Percentiles rank a stretch among this genome's conserved stretches.
Evolutionary conservation across 495 filamentous ascomycete species (phyloP).

Genomic region (Aspergillus taichungensis): DNA sequence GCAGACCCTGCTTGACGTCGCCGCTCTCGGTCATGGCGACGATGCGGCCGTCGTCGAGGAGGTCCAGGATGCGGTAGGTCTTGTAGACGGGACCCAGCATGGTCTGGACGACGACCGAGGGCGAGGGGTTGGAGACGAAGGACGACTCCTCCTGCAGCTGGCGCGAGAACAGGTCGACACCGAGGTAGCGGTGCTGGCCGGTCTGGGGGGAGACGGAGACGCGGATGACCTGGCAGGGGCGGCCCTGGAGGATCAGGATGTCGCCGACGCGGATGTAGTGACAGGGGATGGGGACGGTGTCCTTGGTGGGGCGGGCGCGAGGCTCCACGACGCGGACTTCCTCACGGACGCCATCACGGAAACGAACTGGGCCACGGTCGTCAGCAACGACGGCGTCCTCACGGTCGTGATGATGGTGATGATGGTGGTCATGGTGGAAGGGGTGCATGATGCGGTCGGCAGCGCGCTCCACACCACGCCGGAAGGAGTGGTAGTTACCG

Average conservation of each 20-base stretch:
- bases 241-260: slow-evolving; percentile 97
- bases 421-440: slow-evolving; percentile 39
- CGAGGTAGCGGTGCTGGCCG: slow-evolving; percentile 98
- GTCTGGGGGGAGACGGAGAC: slow-evolving; percentile 98
- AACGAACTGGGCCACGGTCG: slow-evolving; percentile 30
- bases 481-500: slow-evolving; percentile 92
- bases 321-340: slow-evolving; percentile 47
- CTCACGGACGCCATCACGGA: slow-evolving; percentile 35
- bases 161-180: slow-evolving; percentile 99
- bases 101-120: slow-evolving; percentile 96
- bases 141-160: slow-evolving; percentile 98
- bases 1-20: slow-evolving; percentile 94
- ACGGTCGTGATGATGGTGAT: slow-evolving; percentile 19
- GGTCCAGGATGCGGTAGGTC: slow-evolving; percentile 98
- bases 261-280: slow-evolving; percentile 99
- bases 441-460: slow-evolving; percentile 73
- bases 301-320: slow-evolving; percentile 44
- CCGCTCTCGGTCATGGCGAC: slow-evolving; percentile 81
- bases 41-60: slow-evolving; percentile 76
- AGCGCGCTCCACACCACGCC: slow-evolving; percentile 74
- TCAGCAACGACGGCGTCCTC: slow-evolving; percentile 50
- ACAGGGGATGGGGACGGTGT: slow-evolving; percentile 96
- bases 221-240: slow-evolving; percentile 99
- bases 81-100: slow-evolving; percentile 99
- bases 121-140: slow-evolving; percentile 93